A percentile compares a stretch with the other conserved stretches of the same genome.
These are phyloP conservation scores for Talaromyces pinophilus DNA, from an alignment of 2,329 filamentous ascomycete species.

Conservation along the genomic window DNA sequence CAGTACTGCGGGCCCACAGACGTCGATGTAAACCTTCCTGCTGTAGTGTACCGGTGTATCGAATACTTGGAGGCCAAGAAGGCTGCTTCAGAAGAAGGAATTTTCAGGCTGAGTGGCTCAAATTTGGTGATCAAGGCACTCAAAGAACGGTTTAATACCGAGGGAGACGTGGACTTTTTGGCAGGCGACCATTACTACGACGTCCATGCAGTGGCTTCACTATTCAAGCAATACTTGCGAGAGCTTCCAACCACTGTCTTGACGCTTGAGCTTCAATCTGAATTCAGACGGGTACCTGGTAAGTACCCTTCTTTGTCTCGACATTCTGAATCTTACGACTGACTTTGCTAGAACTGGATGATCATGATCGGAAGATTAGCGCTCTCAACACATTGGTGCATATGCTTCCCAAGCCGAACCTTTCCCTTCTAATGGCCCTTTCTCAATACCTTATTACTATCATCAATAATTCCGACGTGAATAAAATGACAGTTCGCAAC, in stretches of 20 bases:
- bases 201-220: conserved; percentile 90
- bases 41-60: conserved; percentile 92
- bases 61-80: conserved; percentile 85
- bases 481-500: conserved; percentile 98
- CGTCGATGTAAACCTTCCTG: conserved; percentile 76
- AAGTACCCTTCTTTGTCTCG: conserved; percentile 30
- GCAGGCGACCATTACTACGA: conserved; percentile 81
- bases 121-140: conserved; percentile 90
- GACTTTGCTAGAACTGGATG: conserved; percentile 62
- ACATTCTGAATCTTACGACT: not conserved
- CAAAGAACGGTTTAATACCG: conserved; percentile 87
- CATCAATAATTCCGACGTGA: conserved; percentile 82
- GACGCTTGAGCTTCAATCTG: conserved; percentile 83
- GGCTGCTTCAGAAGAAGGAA: conserved; percentile 84
- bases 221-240: conserved; percentile 90
- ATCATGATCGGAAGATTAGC: conserved; percentile 72
- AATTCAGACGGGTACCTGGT: conserved; percentile 79
- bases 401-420: conserved; percentile 76
- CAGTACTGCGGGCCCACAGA: conserved; percentile 68
- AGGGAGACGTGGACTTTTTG: conserved; percentile 87
- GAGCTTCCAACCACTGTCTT: conserved; percentile 90
- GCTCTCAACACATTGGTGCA: conserved; percentile 77
- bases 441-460: conserved; percentile 88
- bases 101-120: conserved; percentile 95
- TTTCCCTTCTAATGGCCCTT: conserved; percentile 77